phyloP scores from a whole-genome alignment of 192 early-diverging fungal genomes.

The Coemansia sp. region DNA sequence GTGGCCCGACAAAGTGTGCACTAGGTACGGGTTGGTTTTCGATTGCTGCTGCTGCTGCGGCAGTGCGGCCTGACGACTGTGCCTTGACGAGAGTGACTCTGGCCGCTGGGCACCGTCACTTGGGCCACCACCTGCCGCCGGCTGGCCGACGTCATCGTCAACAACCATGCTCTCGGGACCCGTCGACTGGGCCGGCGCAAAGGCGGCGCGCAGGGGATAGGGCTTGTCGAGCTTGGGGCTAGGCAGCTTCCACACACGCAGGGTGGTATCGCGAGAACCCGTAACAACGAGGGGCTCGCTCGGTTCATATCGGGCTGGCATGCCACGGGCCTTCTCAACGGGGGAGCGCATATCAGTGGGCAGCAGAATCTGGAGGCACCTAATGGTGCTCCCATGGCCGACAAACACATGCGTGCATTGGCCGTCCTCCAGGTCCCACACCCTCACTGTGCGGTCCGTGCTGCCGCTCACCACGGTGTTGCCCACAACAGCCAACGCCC shows the following conservation, averaged over 20 bases:
- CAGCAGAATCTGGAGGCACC: conserved; percentile 87
- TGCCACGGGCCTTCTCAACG: conserved; percentile 29
- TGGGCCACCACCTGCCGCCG: too few relatives aligned
- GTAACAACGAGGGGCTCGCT: conserved; percentile 85
- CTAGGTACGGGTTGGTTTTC: conserved; percentile 72
- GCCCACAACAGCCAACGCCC: conserved; percentile 91
- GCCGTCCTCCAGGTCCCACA: conserved; percentile 94
- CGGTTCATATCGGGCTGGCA: conserved; percentile 58
- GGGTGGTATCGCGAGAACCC: conserved; percentile 89
- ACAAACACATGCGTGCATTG: conserved; percentile 89
- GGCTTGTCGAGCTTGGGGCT: conserved; percentile 62
- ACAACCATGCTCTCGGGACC: conserved; percentile 11
- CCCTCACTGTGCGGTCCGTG: conserved; percentile 91
- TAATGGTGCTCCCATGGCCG: conserved; percentile 92
- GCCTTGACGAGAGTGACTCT: too few relatives aligned
- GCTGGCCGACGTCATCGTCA: conserved; percentile 8
- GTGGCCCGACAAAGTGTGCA: conserved; percentile 84
- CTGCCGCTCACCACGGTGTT: conserved; percentile 90
- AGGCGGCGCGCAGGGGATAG: conserved; percentile 34
- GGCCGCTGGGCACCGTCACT: neutral
- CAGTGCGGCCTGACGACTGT: neutral
- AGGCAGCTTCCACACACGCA: conserved; percentile 92
- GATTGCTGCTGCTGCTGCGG: neutral
- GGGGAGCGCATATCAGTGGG: conserved; percentile 58
- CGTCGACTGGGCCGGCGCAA: neutral